phyloP scores from a whole-genome alignment of 1,139 yeast species.

The Geotrichum klebahnii region DNA sequence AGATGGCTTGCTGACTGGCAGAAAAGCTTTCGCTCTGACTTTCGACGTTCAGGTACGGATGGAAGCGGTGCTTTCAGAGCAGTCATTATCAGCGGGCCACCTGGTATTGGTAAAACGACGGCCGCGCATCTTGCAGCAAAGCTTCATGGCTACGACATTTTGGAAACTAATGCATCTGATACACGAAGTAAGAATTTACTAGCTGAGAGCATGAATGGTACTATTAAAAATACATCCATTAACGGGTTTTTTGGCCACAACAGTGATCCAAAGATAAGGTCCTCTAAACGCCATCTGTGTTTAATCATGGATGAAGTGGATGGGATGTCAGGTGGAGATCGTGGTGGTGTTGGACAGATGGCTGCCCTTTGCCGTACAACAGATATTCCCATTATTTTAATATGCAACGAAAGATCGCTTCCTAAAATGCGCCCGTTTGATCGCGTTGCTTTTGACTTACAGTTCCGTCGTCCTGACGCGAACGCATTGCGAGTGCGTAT shows the following conservation, averaged over 20 bases:
- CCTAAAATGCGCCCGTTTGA: constrained; percentile 98
- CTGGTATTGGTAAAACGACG: constrained; percentile 93
- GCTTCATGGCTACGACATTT: constrained; percentile 71
- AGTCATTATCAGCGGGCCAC: constrained; percentile 84
- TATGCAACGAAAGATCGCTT: constrained; percentile 86
- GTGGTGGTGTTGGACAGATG: constrained; percentile 96
- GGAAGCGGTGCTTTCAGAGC: constrained; percentile 72
- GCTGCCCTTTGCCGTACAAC: constrained; percentile 84
- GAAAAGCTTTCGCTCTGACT: constrained; percentile 50
- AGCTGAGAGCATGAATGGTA: constrained; percentile 62
- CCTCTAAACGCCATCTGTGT: constrained; percentile 54
- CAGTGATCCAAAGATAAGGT: constrained; percentile 30
- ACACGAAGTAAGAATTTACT: constrained; percentile 78
- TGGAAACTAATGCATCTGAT: constrained; percentile 91
- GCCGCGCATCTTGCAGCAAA: constrained; percentile 82
- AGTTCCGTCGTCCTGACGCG: constrained; percentile 86
- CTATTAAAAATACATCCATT: constrained; percentile 77
- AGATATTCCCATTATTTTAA: constrained; percentile 81
- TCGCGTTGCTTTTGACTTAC: constrained; percentile 72
- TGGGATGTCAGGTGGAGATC: constrained; percentile 98
- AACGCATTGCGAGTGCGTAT: constrained; percentile 74
- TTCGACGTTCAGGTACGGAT: constrained; percentile 50
- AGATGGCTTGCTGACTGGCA: constrained; percentile 83
- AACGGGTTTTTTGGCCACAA: constrained; percentile 58
- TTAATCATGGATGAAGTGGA: constrained; percentile 98